Evolutionary conservation across 306 rosid species (phyloP), one percentile per base, ranked within the genome.

Genomic region (Malus orientalis): DNA sequence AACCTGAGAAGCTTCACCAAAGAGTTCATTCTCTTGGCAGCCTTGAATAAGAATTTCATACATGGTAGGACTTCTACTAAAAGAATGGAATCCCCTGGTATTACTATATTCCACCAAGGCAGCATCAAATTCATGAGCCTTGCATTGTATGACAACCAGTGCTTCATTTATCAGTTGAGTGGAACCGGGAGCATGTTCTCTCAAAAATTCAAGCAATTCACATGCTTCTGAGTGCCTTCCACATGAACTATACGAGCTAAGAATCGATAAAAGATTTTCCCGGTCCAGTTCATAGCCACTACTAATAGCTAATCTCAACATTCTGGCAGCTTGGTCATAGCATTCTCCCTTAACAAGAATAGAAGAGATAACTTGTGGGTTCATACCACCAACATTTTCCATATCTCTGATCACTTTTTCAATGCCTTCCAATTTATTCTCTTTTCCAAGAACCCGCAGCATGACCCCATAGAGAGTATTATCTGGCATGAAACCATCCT

Each of bases 151-250:
- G 81, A 91, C 80, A 69, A 94, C 86, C 71, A 85, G 84, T 69
- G 97, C 97, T 78, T 91, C 98, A 27, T 84, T 81, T 84, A 94
- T 80, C 81, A 90, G 83, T 80, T 90, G 96, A 75, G 44, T 81
- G 62, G 88, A 83, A 47, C 71, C 54, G 23, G 96, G 81, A 85
- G 93, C 78, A 66, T 75, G 84, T 72, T 88, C 93, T 86, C 83
- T 87, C 81, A 89, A 86, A 87, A 87, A 94, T 80, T 89, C 96
- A 76, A 94, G 92, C 78, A 94, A 87, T 66, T 89, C 97, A 25
- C 95, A 87, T 57, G 97, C 97, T 83, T 94, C 96, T 42, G 87
- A 79, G 82, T 94, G 86, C 87, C 95, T 89, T 62, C 88, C 91
- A 67, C 87, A 90, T 67, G 88, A 90, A 73, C 98, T 90, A 77